phyloP scores from a whole-genome alignment of 176 grass and related monocot species.

The Tuctoria greenei region DNA sequence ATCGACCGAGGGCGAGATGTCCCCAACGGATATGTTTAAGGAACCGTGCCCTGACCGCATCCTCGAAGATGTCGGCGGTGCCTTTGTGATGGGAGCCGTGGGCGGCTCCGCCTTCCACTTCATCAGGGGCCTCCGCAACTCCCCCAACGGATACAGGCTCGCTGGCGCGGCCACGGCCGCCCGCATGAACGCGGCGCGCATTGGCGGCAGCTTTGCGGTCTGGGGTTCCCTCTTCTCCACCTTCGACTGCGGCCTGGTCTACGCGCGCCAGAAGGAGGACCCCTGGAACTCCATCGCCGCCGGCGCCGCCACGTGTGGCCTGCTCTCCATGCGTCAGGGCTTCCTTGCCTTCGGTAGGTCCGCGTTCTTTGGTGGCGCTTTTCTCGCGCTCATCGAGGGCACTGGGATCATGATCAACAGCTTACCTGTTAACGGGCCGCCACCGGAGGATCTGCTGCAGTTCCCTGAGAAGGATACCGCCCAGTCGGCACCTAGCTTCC shows the following conservation, averaged over 20 bases:
- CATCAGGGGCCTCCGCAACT: slow-evolving; percentile 49
- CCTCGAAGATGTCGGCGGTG: slow-evolving; percentile 43
- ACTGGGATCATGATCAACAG: slow-evolving; percentile 30
- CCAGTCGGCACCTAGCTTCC: slow-evolving; percentile 2
- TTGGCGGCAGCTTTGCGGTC: slow-evolving; percentile 61
- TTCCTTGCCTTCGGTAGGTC: slow-evolving; percentile 11
- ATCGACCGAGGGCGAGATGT: too few species aligned
- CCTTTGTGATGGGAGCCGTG: slow-evolving; percentile 52
- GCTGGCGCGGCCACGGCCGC: slow-evolving; percentile 35
- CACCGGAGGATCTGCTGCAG: background rate
- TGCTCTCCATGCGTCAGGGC: slow-evolving; percentile 59
- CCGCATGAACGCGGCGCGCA: slow-evolving; percentile 56
- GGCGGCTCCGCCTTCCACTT: slow-evolving; percentile 63
- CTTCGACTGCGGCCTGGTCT: slow-evolving; percentile 79
- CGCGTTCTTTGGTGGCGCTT: slow-evolving; percentile 35
- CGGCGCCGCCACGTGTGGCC: slow-evolving; percentile 57
- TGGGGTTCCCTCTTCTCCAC: slow-evolving; percentile 72
- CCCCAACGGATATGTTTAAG: background rate
- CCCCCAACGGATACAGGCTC: slow-evolving; percentile 36
- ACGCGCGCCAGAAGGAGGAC: slow-evolving; percentile 75
- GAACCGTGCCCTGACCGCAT: slow-evolving; percentile 62
- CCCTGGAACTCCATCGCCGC: slow-evolving; percentile 85
- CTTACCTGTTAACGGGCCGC: background rate
- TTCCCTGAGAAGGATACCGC: background rate
- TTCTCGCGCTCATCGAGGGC: slow-evolving; percentile 77